Conservation (phyloP, 176 grass and related monocot species). For the Raddia distichophylla region DNA sequence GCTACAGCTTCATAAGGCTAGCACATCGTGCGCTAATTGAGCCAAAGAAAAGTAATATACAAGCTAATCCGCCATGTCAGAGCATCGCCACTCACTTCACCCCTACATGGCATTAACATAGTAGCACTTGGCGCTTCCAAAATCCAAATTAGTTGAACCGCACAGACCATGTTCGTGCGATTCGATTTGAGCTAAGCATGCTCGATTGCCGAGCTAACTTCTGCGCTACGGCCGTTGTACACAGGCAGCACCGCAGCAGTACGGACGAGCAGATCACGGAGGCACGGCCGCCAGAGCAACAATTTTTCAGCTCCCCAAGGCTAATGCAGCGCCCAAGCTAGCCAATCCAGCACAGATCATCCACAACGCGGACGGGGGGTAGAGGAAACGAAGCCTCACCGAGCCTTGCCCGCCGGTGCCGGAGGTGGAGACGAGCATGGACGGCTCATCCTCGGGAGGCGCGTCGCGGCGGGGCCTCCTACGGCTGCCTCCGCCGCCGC, state of each 20-base stretch:
- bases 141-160: neutral
- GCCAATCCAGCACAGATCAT: slow-evolving; percentile 16
- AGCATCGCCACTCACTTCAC: neutral
- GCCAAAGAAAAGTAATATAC: neutral
- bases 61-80: neutral
- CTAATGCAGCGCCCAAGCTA: neutral
- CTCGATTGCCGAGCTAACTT: neutral
- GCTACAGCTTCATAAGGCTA: neutral
- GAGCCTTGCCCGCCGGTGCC: slow-evolving; percentile 22
- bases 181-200: neutral
- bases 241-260: neutral
- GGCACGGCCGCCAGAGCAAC: neutral
- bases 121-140: neutral
- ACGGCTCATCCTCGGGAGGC: slow-evolving; percentile 46
- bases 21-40: neutral
- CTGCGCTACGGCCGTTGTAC: neutral
- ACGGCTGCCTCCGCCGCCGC: slow-evolving; percentile 25
- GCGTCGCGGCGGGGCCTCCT: slow-evolving; percentile 11
- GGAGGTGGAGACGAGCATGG: slow-evolving; percentile 59
- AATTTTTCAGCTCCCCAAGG: neutral
- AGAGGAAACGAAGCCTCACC: slow-evolving; percentile 25
- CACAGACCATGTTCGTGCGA: neutral
- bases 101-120: neutral
- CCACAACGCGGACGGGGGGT: neutral
- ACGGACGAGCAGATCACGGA: slow-evolving; percentile 12